Conservation (phyloP, 1,139 yeast species). For the Schizosaccharomyces versatilis region DNA sequence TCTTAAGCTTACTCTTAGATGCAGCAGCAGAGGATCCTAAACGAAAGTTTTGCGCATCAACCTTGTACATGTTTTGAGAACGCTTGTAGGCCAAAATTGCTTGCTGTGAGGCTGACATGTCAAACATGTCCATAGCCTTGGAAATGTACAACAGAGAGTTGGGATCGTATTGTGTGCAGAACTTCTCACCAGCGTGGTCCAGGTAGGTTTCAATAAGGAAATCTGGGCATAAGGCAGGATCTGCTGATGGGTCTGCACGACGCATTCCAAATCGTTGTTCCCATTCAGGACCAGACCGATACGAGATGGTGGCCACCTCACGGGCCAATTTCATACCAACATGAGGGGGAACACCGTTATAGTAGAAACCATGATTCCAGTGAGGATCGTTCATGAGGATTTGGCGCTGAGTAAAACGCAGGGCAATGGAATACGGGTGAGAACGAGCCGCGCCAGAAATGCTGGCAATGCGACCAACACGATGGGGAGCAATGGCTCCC, state of each 20-base stretch:
- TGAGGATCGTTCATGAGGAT: slow-evolving; percentile 85
- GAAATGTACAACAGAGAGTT: slow-evolving; percentile 69
- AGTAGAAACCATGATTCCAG: slow-evolving; percentile 83
- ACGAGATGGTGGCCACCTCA: slow-evolving; percentile 82
- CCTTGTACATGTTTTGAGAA: neutral
- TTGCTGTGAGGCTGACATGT: slow-evolving; percentile 22
- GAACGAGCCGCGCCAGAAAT: slow-evolving; percentile 85
- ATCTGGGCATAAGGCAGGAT: slow-evolving; percentile 84
- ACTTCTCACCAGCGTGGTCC: slow-evolving; percentile 88
- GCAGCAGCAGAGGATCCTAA: neutral
- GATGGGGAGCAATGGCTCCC: slow-evolving; percentile 49
- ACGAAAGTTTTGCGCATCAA: neutral
- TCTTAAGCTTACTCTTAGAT: neutral
- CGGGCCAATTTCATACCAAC: slow-evolving; percentile 87
- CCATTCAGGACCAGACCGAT: slow-evolving; percentile 94
- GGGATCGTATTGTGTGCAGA: slow-evolving; percentile 77
- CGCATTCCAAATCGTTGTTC: slow-evolving; percentile 76
- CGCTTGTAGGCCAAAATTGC: neutral
- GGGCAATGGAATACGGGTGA: slow-evolving; percentile 82
- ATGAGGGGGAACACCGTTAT: slow-evolving; percentile 63
- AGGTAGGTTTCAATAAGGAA: slow-evolving; percentile 75
- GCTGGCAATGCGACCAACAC: slow-evolving; percentile 45
- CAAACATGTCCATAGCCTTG: slow-evolving; percentile 88
- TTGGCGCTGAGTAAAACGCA: slow-evolving; percentile 82
- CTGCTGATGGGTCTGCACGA: slow-evolving; percentile 53